Evolutionary conservation across 306 rosid species (phyloP), one percentile per base, ranked within the genome.

Genomic region (Acmispon strigosus): DNA sequence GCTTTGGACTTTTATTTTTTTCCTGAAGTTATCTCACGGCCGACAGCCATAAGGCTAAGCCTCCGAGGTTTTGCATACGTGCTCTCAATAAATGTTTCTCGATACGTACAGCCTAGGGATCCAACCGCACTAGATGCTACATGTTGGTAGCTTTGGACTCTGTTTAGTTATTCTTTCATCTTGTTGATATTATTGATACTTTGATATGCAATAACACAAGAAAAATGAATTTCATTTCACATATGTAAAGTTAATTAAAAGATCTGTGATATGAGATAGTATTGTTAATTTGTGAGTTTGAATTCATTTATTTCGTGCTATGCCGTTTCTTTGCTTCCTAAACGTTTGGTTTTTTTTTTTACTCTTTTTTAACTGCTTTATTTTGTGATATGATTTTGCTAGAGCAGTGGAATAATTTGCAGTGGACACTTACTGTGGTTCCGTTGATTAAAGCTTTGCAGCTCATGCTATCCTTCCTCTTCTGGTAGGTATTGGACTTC

Each of bases 361-460:
- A 52, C 11, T 14, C 48, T 36, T 32, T 37, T 62, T 50, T 42
- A 41, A 58, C 53, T 17, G 51, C 43, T 47, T 36, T 75, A 51
- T 74, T 55, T 72, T 70, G 42, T 66, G 74, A 61, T 76, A 36
- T 75, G 74, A 49, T 80, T 75, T 34, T 60, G 83, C 74, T 86
- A 44, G 86, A 83, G 86, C 99, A 95, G 97, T 77, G 90, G 79
- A 89, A 85, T 86, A 91, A 86, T 81, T 89, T 95, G 90, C 97
- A 89, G 74, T 91, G 92, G 96, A 73, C 92, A 20, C 92, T 95
- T 2, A 80, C 97, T 17, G 80, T 86, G 12, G 86, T 95, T 82
- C 96, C 97, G n/a, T 76, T 87, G 47, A 87, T 95, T 16, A 95
- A 95, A 82, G 90, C 89, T 60, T 76, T 95, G 81, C 99, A 95